Evolutionary conservation across 169 alveolate species (phyloP).

Genomic region (Eimeria praecox): DNA sequence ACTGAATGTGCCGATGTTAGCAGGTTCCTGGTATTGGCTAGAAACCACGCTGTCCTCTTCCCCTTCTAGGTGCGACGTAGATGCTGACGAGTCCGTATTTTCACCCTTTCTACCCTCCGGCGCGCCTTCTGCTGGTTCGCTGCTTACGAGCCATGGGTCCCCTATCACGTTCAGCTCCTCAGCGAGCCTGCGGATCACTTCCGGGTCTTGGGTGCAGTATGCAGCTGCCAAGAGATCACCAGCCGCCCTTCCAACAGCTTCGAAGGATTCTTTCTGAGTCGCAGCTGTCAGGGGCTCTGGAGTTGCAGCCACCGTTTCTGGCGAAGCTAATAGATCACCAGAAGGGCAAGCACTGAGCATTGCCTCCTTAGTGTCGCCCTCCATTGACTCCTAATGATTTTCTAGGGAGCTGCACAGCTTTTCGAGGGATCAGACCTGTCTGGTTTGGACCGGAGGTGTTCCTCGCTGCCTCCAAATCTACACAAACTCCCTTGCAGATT

Average conservation of each 20-base stretch:
- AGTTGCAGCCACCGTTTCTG: neutral
- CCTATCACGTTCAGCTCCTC: neutral
- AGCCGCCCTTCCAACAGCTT: neutral
- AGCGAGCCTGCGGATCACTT: slow-evolving; percentile 4
- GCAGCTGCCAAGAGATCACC: slow-evolving; percentile 25
- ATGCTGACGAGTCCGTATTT: neutral
- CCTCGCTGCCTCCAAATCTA: neutral
- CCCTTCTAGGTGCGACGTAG: neutral
- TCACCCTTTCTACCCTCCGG: neutral
- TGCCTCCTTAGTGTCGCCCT: neutral
- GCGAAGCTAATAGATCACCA: neutral
- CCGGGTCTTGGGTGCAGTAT: slow-evolving; percentile 22
- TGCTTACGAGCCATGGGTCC: neutral
- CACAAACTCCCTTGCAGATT: neutral
- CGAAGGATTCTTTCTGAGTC: slow-evolving; percentile 13
- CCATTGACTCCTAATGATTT: neutral
- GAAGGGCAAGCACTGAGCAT: neutral
- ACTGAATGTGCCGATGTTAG: neutral
- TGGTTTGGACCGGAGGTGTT: neutral
- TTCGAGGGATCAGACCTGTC: neutral
- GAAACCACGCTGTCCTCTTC: slow-evolving; percentile 3
- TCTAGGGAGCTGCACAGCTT: neutral
- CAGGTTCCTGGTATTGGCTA: neutral
- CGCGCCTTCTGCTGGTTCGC: neutral
- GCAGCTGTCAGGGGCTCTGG: slow-evolving; percentile 1